phyloP scores from a whole-genome alignment of 129 eudicot genomes.

The Dittrichia graveolens region DNA sequence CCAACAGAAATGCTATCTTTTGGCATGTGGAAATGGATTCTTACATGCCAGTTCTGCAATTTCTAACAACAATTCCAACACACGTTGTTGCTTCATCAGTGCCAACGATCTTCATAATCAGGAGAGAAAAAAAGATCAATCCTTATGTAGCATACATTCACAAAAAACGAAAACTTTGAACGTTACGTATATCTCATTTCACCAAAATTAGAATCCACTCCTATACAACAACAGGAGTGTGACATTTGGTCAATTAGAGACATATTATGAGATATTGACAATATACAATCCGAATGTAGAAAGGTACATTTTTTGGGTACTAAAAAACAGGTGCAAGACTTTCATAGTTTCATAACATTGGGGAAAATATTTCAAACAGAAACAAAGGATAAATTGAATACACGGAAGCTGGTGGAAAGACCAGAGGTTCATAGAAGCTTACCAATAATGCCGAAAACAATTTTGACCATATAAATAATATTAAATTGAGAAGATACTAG shows the following conservation, averaged over 20 bases:
- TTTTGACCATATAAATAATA: neutral
- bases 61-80: constrained; percentile 80
- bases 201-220: neutral
- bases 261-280: neutral
- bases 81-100: constrained; percentile 99
- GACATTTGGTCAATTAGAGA: neutral
- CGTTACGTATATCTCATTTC: no score
- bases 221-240: neutral
- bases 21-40: constrained; percentile 30
- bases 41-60: constrained; percentile 76
- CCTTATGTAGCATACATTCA: neutral
- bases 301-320: neutral
- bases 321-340: neutral
- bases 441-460: neutral
- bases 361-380: no score
- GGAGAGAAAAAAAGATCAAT: constrained; percentile 18
- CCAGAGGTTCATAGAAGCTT: no score
- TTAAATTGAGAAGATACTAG: constrained; percentile 7
- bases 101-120: constrained; percentile 61
- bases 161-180: neutral
- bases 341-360: no score
- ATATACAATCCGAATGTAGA: neutral
- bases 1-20: neutral
- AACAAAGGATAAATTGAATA: no score
- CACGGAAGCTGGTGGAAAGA: no score